phyloP scores from a whole-genome alignment of 495 filamentous ascomycete species.

The Hypoxylon lenormandii region DNA sequence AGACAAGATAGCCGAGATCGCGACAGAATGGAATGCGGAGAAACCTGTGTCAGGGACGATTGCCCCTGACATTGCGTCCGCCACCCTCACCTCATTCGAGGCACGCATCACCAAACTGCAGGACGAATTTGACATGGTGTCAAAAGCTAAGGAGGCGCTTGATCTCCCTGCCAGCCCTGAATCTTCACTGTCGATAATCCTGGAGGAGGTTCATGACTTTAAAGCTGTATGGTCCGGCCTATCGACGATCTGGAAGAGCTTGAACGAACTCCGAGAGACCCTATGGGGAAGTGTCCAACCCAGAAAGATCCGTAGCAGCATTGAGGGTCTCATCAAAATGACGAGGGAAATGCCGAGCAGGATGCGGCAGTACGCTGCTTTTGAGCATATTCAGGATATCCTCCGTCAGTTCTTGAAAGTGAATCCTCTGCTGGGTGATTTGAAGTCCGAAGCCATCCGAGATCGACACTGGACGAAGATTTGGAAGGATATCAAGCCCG shows the following conservation, averaged over 20 bases:
- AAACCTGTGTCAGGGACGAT: conserved; percentile 96
- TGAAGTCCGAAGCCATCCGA: conserved; percentile 96
- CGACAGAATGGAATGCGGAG: conserved; percentile 88
- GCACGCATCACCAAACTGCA: conserved; percentile 81
- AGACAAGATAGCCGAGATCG: conserved; percentile 85
- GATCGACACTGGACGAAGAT: conserved; percentile 98
- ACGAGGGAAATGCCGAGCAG: conserved; percentile 99
- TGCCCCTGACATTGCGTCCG: conserved; percentile 84
- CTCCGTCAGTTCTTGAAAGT: conserved; percentile 89
- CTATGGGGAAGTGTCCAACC: conserved; percentile 94
- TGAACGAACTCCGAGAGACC: conserved; percentile 90
- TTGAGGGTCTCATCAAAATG: conserved; percentile 94
- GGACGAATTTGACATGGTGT: conserved; percentile 90
- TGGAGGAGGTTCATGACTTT: conserved; percentile 98
- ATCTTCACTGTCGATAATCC: conserved; percentile 77
- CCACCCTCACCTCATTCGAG: conserved; percentile 83
- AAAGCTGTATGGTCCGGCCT: conserved; percentile 96
- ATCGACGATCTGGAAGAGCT: conserved; percentile 94
- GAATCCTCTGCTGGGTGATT: conserved; percentile 84
- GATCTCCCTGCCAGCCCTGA: conserved; percentile 84
- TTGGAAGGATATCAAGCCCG: conserved; percentile 91
- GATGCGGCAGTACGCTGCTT: conserved; percentile 98
- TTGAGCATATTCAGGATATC: conserved; percentile 94
- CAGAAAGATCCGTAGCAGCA: conserved; percentile 84
- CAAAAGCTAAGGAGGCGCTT: conserved; percentile 94